A percentile compares a stretch with the other conserved stretches of the same genome.
Conservation (phyloP, 345 rosid species). For the Cardamine occulta region DNA sequence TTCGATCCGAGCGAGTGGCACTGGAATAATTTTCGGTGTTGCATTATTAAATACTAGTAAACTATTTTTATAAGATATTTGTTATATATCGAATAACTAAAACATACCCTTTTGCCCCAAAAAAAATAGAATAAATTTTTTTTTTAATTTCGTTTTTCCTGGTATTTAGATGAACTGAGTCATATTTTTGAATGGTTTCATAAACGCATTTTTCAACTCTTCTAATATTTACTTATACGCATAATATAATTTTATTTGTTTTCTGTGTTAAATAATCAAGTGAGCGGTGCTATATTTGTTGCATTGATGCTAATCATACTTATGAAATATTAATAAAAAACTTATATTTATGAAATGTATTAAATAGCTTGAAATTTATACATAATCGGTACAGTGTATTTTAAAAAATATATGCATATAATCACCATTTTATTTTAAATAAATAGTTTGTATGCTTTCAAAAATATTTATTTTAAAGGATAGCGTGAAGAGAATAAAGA, state of each 20-base stretch:
- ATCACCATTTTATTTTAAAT: neutral
- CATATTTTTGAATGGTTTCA: neutral
- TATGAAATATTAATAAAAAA: neutral
- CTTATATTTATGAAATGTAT: neutral
- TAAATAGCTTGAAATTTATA: neutral
- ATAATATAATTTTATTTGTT: neutral
- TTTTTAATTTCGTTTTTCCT: neutral
- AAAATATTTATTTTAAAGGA: neutral
- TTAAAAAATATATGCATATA: neutral
- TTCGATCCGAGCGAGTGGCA: slow-evolving; percentile 42
- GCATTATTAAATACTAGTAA: neutral
- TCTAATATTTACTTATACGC: neutral
- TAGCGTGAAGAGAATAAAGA: slow-evolving; percentile 30
- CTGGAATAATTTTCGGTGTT: slow-evolving; percentile 31
- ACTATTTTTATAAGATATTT: neutral
- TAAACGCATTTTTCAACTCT: neutral
- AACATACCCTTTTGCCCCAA: too few relatives aligned
- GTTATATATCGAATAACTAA: neutral
- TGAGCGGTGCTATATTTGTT: neutral
- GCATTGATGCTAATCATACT: neutral
- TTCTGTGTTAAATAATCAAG: neutral
- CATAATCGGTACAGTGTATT: neutral
- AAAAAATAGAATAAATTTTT: too few relatives aligned
- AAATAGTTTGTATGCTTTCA: slow-evolving; percentile 6
- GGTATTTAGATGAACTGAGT: neutral